Base-by-base conservation (phyloP, 148 eudicot genomes). In the Cornus suecica region DNA sequence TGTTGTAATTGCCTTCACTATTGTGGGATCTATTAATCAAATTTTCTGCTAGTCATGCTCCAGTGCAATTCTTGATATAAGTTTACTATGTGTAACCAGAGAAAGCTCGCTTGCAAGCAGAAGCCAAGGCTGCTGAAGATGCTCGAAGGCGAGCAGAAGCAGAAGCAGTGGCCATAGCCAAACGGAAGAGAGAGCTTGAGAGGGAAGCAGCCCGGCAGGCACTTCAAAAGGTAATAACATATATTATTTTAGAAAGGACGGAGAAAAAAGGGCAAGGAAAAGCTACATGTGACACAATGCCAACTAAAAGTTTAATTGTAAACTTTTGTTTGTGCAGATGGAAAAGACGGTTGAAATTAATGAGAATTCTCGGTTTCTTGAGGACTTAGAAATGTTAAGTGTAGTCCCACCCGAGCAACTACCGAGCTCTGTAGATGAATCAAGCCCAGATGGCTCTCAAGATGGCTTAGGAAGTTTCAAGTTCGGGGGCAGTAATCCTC, bases 191-290 rank as follows among this genome's bases (percentile, higher is more conserved):
- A 45, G 97, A 89, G 70, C 83, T 84, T 18, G 91, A 91, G 76
- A 87, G 97, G 76, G 97, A 87, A 79, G 97, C 93, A 64, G 93
- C 97, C 51, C 84, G 97, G 30, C 87, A 84, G 78, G 97, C 97
- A 22, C 68, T 91, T 74, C 77, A 78, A 51, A 84, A 86, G 92
- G 95, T 90, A 76, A 80, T 16, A 22, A 62, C 58, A 18, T 10
- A n/a, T 41, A 2, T 70, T 60, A 24, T 11, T 51, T 18, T n/a
- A 25, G 18, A 37, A 37, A 32, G 7, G 37, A 37, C 6, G 9
- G 42, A 37, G 9, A 37, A 37, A 37, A 37, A 37, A 37, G 42
- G 42, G 45, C 15, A 25, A n/a, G 30, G 10, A 23, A 72, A 41
- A 20, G 13, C 37, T n/a, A n/a, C 22, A 7, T 13, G 42, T 45